Conservation (phyloP, 805 yeast genomes). For the Lipomyces yamadae region DNA sequence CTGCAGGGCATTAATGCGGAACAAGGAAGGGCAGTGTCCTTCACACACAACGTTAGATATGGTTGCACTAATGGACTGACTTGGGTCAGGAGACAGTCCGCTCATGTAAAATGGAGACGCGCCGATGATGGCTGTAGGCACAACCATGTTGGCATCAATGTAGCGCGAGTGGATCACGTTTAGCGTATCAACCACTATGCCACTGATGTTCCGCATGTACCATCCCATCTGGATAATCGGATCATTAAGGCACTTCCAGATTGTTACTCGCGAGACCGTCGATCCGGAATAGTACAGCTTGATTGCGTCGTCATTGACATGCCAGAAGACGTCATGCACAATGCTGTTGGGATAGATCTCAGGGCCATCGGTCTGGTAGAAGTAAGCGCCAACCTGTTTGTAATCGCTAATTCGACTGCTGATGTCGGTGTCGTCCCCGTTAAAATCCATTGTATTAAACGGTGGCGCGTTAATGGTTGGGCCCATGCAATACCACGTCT, state of each 20-base stretch:
- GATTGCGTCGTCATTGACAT: neutral
- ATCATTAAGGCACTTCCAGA: constrained; percentile 1
- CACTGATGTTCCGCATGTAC: neutral
- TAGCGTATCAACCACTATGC: neutral
- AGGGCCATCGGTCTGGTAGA: neutral
- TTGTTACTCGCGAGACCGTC: neutral
- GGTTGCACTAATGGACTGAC: too few species aligned
- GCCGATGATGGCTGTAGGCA: too few species aligned
- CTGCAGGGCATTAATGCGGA: too few species aligned
- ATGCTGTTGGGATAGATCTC: neutral
- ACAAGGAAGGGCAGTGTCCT: too few species aligned
- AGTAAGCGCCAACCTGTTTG: neutral
- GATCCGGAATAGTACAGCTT: neutral
- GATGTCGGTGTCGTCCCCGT: neutral
- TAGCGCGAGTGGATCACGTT: neutral
- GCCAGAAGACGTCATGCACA: neutral
- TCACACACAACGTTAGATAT: too few species aligned
- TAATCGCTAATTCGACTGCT: neutral
- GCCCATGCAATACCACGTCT: neutral
- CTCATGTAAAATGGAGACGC: too few species aligned
- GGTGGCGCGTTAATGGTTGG: neutral
- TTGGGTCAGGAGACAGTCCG: too few species aligned
- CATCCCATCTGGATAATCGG: constrained; percentile 2
- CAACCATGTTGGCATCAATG: too few species aligned
- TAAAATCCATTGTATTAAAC: neutral